Percentiles rank a stretch among this genome's conserved stretches.
These are phyloP conservation scores for Ceratocystis cacaofunesta DNA, from an alignment of 2,329 filamentous ascomycete genomes.

Conservation along the genomic window DNA sequence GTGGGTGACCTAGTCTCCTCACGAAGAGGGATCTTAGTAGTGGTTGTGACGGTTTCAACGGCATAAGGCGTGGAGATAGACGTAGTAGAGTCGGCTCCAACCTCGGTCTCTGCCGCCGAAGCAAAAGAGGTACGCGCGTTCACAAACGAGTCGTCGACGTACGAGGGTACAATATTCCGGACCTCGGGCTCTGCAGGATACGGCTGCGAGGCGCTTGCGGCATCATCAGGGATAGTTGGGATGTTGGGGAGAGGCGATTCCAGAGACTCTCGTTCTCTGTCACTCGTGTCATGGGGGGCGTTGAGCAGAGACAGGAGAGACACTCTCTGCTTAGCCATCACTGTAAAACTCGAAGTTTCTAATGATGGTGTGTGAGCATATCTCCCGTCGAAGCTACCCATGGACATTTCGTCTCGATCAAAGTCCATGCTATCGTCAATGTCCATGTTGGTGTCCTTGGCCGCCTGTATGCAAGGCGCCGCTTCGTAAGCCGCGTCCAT, in stretches of 20 bases:
- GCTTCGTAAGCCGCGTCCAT: not conserved
- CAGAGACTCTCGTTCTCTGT: not conserved
- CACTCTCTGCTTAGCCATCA: constrained; percentile 37
- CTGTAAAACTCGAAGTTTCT: constrained; percentile 44
- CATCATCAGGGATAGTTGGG: constrained; percentile 13
- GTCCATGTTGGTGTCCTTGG: constrained; percentile 17
- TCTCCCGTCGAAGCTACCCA: constrained; percentile 8
- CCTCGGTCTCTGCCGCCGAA: not conserved
- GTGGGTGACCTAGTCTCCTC: constrained; percentile 27
- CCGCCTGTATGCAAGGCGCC: not conserved
- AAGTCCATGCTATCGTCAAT: constrained; percentile 20
- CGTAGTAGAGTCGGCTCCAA: not conserved
- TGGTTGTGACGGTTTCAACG: constrained; percentile 34
- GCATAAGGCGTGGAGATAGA: not conserved
- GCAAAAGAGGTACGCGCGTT: constrained; percentile 29
- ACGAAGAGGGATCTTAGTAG: constrained; percentile 37
- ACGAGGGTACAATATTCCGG: constrained; percentile 25
- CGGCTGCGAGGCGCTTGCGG: constrained; percentile 13
- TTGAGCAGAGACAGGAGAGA: constrained; percentile 48
- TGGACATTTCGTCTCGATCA: constrained; percentile 21
- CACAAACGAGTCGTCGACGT: constrained; percentile 15
- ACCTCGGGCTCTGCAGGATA: constrained; percentile 18
- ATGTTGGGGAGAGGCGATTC: constrained; percentile 7
- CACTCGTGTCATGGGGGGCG: constrained; percentile 29
- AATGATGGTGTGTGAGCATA: constrained; percentile 47